Evolutionary conservation across 2,329 filamentous ascomycete species (phyloP), one percentile per base, ranked within the genome.

Genomic region (Penicillium corylophilum): DNA sequence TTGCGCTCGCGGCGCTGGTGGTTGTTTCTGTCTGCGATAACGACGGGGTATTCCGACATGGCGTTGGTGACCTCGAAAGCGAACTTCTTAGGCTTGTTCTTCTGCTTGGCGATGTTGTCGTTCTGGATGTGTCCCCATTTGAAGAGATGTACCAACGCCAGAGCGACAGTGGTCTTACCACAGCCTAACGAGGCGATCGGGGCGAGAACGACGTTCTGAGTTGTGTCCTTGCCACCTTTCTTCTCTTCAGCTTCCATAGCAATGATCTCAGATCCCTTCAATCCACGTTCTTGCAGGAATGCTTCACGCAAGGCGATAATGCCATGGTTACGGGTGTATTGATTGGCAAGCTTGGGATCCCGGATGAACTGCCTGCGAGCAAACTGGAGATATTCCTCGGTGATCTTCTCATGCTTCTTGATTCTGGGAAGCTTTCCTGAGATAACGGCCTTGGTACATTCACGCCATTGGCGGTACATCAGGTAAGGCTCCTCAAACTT

Each of bases 401-500:
- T 99, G 61, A 99, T 94, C 60, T 86, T 83, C 61, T 83, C 76
- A 71, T 99, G 94, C 72, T 97, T 97, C 76, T 85, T 92, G 76
- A 83, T 88, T 59, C 81, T 88, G 10, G 92, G 90, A 35, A 83
- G 74, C 62, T 83, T 88, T 13, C 88, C 88, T 1, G 80, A 67
- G 60, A 99, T 96, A 51, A 97, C 74, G 5, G 89, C 82, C 71
- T 96, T 97, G 38, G 94, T 99, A 69, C 89, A 95, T 75, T 99
- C 94, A 56, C 94, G 86, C 94, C 94, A 99, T 75, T 99, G 94
- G 22, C 94, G 86, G 74, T 97, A 99, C 90, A 99, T 95, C 54
- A 99, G 77, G 69, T 99, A 99, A 0, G 94, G 94, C 74, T 99
- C 94, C 67, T 99, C 94, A 54, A 99, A 99, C 76, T 99, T 99